Conservation (phyloP, 169 alveolate species). For the Plasmodium knowlesi region DNA sequence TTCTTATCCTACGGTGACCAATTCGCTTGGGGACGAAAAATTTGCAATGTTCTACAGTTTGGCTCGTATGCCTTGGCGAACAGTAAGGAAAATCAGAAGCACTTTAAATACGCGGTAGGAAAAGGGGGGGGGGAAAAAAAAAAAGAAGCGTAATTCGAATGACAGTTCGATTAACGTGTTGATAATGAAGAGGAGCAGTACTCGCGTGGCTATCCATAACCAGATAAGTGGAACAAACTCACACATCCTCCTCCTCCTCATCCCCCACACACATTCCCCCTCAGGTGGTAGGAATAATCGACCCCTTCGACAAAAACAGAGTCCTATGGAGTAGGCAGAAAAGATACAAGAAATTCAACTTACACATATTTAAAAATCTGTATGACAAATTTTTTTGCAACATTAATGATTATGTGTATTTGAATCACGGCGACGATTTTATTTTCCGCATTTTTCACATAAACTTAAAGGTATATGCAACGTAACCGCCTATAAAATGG, state of each 20-base stretch:
- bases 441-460: conserved; percentile 44
- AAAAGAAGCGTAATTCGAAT: neutral
- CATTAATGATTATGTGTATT: conserved; percentile 47
- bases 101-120: conserved; percentile 33
- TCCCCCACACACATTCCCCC: neutral
- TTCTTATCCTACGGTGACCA: neutral
- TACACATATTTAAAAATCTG: conserved; percentile 28
- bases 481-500: neutral
- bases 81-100: neutral
- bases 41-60: conserved; percentile 48
- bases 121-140: neutral
- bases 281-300: conserved; percentile 55
- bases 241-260: neutral
- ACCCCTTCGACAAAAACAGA: conserved; percentile 45
- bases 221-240: neutral
- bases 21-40: conserved; percentile 1
- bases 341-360: conserved; percentile 26
- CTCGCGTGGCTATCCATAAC: neutral
- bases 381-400: conserved; percentile 39
- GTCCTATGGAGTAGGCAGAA: conserved; percentile 41
- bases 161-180: neutral
- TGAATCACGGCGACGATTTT: conserved; percentile 29
- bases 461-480: conserved; percentile 34
- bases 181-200: neutral
- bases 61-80: conserved; percentile 17